Conservation (phyloP, 345 rosid genomes). For the Brassica incana region DNA sequence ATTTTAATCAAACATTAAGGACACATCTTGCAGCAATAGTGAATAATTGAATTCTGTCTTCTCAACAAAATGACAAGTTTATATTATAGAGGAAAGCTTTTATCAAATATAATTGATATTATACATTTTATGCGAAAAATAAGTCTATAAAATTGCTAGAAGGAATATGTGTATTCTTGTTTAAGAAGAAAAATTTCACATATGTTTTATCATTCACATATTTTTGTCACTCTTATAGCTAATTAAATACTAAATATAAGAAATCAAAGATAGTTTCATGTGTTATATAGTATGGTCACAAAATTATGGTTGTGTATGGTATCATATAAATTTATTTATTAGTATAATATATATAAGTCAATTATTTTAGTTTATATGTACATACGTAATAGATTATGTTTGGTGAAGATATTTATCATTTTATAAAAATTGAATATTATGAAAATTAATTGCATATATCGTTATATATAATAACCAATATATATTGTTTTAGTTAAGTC, state of each 20-base stretch:
- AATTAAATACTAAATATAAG: not conserved
- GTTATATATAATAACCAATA: not conserved
- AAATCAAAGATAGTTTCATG: not conserved
- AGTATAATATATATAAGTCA: not conserved
- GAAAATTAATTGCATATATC: not conserved
- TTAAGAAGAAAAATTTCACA: not conserved
- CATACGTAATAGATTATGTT: too few species aligned
- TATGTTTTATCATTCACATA: not conserved
- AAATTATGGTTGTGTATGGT: not conserved
- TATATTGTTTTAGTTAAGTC: not conserved
- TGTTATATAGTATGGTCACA: not conserved
- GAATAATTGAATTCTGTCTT: not conserved
- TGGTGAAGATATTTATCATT: not conserved
- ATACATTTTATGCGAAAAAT: not conserved
- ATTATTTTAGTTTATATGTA: not conserved
- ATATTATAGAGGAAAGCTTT: not conserved
- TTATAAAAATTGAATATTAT: not conserved
- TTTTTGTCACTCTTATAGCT: not conserved
- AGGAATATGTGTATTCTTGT: too few species aligned
- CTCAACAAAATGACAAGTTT: not conserved
- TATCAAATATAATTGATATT: not conserved
- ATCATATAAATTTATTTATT: not conserved
- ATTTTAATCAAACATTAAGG: too few species aligned
- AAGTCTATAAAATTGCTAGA: not conserved
- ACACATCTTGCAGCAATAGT: too few species aligned